Evolutionary conservation across 495 filamentous ascomycete species (phyloP).

Genomic region (Neurospora tetraspora): DNA sequence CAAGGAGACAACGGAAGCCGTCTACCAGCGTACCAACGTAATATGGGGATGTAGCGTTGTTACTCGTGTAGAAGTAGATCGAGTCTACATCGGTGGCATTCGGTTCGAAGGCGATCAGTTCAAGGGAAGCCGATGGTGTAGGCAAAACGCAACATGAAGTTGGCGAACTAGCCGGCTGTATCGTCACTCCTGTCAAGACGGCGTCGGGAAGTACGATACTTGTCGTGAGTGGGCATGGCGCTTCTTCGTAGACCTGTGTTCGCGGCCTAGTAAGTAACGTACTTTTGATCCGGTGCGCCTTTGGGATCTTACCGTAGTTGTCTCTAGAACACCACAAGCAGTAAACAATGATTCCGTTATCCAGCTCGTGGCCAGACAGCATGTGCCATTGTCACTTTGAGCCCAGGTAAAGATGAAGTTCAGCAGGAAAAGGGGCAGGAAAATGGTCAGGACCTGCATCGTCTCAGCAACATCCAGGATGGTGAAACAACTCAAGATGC

Average conservation of each 20-base stretch:
- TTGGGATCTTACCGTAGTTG: conserved; percentile 2
- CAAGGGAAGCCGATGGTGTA: conserved; percentile 6
- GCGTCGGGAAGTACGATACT: conserved; percentile 7
- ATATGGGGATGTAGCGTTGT: conserved; percentile 11
- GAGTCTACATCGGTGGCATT: conserved; percentile 1
- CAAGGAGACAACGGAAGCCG: conserved; percentile 8
- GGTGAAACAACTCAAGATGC: background rate
- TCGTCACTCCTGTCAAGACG: conserved; percentile 9
- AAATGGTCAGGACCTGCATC: background rate
- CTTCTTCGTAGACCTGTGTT: conserved; percentile 2
- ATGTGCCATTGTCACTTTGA: background rate
- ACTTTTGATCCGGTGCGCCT: background rate
- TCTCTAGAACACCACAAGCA: conserved; percentile 5
- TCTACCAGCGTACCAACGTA: conserved; percentile 11
- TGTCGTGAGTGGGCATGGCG: conserved; percentile 1
- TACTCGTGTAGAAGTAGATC: conserved; percentile 10
- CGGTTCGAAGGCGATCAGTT: conserved; percentile 6
- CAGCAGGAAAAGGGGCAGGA: background rate
- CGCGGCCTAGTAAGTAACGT: background rate
- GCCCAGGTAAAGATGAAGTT: background rate
- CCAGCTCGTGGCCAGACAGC: conserved; percentile 8
- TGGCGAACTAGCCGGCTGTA: conserved; percentile 14
- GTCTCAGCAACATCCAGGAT: background rate
- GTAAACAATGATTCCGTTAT: conserved; percentile 14
- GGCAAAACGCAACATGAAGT: conserved; percentile 14